Conservation (phyloP, 768 basidiomycete species). For the Hemileccinum impolitum region DNA sequence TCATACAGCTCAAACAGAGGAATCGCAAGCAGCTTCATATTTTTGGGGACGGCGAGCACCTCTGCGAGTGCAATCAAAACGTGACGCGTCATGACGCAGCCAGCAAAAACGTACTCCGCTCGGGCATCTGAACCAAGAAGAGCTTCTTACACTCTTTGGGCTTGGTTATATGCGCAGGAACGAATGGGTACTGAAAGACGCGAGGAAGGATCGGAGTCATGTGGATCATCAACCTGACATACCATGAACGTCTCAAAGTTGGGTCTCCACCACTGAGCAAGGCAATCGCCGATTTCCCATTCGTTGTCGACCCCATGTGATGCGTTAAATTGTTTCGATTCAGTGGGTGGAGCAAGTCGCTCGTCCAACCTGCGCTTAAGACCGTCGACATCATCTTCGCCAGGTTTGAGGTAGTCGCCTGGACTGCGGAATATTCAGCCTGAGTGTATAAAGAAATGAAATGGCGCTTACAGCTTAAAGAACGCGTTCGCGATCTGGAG, state of each 20-base stretch:
- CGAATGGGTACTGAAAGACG: slow-evolving; percentile 74
- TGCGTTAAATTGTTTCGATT: slow-evolving; percentile 72
- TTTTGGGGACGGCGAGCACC: slow-evolving; percentile 94
- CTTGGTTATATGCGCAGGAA: slow-evolving; percentile 94
- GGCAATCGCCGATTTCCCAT: slow-evolving; percentile 95
- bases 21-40: slow-evolving; percentile 97
- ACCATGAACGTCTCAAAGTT: slow-evolving; percentile 99
- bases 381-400: slow-evolving; percentile 90
- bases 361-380: slow-evolving; percentile 87
- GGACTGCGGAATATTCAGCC: slow-evolving; percentile 49
- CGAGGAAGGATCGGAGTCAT: background rate
- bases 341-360: slow-evolving; percentile 76
- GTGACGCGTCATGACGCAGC: background rate
- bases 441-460: background rate
- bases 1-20: slow-evolving; percentile 97
- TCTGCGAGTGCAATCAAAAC: slow-evolving; percentile 45
- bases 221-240: slow-evolving; percentile 28
- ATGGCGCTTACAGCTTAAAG: slow-evolving; percentile 85
- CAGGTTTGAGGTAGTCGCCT: slow-evolving; percentile 97
- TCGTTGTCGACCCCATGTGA: slow-evolving; percentile 79
- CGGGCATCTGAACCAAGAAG: slow-evolving; percentile 93
- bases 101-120: slow-evolving; percentile 62
- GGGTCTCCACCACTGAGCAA: slow-evolving; percentile 98
- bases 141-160: slow-evolving; percentile 98
- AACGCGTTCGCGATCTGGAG: slow-evolving; percentile 98